Evolutionary conservation across 176 grass and related monocot genomes (phyloP), one percentile per base, ranked within the genome.

Genomic region (Pontederia paniculata): DNA sequence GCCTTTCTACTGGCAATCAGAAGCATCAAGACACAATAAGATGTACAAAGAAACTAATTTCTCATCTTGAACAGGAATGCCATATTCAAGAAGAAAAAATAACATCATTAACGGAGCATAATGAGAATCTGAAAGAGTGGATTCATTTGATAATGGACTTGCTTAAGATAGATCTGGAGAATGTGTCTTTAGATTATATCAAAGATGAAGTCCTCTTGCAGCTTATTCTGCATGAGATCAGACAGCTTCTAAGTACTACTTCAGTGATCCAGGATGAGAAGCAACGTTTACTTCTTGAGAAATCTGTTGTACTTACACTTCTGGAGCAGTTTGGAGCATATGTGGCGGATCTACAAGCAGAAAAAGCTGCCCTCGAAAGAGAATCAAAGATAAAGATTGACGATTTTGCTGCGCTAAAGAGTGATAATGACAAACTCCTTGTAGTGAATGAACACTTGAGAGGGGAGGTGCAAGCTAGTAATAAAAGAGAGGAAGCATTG

Each of bases 151-250:
- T 98, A 62, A 60, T 84, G 50, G 69, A 84, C 69, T 72, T 72
- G 10, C 75, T 98, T 44, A 73, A 96, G 70, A 52, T 98, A 54
- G 75, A 91, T 81, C 75, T 91, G 63, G 88, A 84, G 45, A 88
- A 91, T 68, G 77, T 58, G 10, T 80, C 93, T 13, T 62, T 91
- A 42, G 80, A 86, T 72, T 53, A 72, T 16, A 76, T 89, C 77
- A 86, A 91, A 69, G 60, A 88, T 81, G 93, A 91, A 31, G 66
- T 98, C 46, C 74, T 91, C 65, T 65, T 98, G 72, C 93, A 98
- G 76, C 86, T 98, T 57, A 76, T 98, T 69, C 59, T 98, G 56
- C 80, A 88, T 73, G 87, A 98, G 69, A 86, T 98, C 50, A 76
- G 71, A 45, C 75, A 77, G 72, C 62, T 91, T 42, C 47, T 98